Conservation (phyloP, 2,329 filamentous ascomycete species). For the Dactylellina leptospora region DNA sequence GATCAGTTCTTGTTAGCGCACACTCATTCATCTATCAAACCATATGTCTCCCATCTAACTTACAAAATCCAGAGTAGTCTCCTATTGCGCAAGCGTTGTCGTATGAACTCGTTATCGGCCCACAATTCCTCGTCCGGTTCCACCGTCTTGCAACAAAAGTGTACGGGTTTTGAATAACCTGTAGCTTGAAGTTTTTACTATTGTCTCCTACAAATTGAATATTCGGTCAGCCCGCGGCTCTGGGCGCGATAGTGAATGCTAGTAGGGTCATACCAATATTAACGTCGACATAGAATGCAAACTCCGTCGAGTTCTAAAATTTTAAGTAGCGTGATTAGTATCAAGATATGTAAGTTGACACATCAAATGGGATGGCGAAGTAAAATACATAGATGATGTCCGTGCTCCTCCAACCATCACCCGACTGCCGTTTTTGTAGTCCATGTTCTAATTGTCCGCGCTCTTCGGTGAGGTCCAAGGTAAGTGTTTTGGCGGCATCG, state of each 20-base stretch:
- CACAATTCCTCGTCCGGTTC: slow-evolving; percentile 21
- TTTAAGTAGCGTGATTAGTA: no score
- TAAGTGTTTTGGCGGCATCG: slow-evolving; percentile 8
- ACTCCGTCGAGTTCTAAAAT: slow-evolving; percentile 16
- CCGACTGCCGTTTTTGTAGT: slow-evolving; percentile 3
- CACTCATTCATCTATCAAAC: background rate
- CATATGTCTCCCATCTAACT: background rate
- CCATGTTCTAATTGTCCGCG: background rate
- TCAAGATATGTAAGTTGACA: background rate
- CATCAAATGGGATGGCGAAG: background rate
- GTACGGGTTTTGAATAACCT: slow-evolving; percentile 22
- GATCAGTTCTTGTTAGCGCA: background rate
- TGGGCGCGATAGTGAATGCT: no score
- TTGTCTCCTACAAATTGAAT: slow-evolving; percentile 8
- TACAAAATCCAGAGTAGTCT: slow-evolving; percentile 27
- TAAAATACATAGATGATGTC: slow-evolving; percentile 39
- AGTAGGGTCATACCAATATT: slow-evolving; percentile 17
- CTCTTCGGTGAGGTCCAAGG: slow-evolving; percentile 17
- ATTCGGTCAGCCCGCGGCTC: no score
- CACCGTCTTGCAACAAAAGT: slow-evolving; percentile 24
- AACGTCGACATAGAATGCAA: slow-evolving; percentile 22
- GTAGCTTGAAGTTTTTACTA: slow-evolving; percentile 11
- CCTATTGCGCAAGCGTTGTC: background rate
- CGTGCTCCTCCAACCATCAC: slow-evolving; percentile 14
- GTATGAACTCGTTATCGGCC: background rate